These are phyloP conservation scores for Candida mattraensis DNA, from an alignment of 805 yeast genomes.

Conservation along the genomic window DNA sequence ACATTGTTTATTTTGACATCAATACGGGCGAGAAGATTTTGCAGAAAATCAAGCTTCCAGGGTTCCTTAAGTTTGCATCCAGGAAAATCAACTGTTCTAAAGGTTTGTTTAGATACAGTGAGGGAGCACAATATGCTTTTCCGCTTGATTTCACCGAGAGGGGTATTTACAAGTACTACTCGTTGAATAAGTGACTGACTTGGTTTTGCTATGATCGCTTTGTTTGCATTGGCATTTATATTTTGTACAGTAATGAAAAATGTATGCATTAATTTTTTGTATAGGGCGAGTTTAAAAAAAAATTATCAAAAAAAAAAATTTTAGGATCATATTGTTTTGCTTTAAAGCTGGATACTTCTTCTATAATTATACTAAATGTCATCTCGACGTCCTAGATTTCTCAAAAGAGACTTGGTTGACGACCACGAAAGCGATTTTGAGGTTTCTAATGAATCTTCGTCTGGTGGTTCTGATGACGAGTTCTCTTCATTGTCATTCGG, in stretches of 20 bases:
- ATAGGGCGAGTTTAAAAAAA: conserved; percentile 1
- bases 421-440: conserved; percentile 16
- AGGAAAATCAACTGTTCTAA: conserved; percentile 55
- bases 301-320: conserved; percentile 1
- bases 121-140: conserved; percentile 43
- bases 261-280: conserved; percentile 1
- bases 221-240: not conserved
- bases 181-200: conserved; percentile 43
- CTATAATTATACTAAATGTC: too few species aligned
- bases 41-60: conserved; percentile 45
- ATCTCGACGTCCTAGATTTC: conserved; percentile 25
- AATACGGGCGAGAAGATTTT: conserved; percentile 61
- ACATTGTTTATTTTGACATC: conserved; percentile 57
- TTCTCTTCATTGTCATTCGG: conserved; percentile 61
- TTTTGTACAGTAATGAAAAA: not conserved
- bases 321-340: too few species aligned
- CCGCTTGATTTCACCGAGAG: conserved; percentile 50
- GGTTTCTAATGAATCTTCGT: conserved; percentile 1
- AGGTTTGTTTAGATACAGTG: conserved; percentile 44
- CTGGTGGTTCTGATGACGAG: conserved; percentile 42
- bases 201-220: conserved; percentile 2
- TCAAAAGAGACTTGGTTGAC: conserved; percentile 24
- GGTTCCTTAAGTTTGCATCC: conserved; percentile 52
- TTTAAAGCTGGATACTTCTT: too few species aligned
- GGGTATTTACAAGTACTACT: conserved; percentile 59